Evolutionary conservation across 176 grass and related monocot genomes (phyloP).

Genomic region (Aegilops longissima): DNA sequence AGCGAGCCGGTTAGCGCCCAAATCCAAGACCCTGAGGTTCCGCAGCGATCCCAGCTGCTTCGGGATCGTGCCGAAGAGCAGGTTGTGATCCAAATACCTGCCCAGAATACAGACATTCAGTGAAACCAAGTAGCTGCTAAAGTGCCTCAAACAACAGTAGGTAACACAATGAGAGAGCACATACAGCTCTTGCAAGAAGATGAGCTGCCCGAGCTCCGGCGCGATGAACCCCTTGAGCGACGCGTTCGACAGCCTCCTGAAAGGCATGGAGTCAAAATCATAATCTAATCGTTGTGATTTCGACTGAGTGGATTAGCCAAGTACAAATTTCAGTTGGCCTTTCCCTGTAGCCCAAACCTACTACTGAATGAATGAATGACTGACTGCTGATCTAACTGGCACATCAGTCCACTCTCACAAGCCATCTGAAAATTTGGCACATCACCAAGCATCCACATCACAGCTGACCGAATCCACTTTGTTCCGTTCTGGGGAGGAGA

Average conservation of each 20-base stretch:
- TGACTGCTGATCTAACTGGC: conserved; percentile 13
- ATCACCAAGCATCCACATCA: conserved; percentile 20
- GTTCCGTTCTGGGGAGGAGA: neutral
- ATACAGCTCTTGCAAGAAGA: conserved; percentile 89
- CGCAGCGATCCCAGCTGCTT: conserved; percentile 64
- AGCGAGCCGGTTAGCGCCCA: conserved; percentile 75
- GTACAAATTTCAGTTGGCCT: conserved; percentile 16
- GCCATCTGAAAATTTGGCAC: conserved; percentile 16
- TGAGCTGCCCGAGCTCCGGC: conserved; percentile 53
- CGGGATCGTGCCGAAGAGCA: conserved; percentile 79
- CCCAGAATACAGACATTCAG: conserved; percentile 26
- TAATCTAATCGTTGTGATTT: neutral
- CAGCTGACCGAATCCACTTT: neutral
- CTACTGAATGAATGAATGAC: neutral
- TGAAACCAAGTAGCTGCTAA: neutral
- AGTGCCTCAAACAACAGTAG: no score
- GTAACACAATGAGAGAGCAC: neutral
- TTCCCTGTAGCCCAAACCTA: conserved; percentile 11
- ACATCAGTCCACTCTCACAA: conserved; percentile 23
- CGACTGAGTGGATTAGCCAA: neutral
- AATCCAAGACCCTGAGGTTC: conserved; percentile 74
- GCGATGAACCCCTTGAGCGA: conserved; percentile 89
- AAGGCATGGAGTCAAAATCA: conserved; percentile 17
- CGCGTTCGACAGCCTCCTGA: conserved; percentile 77
- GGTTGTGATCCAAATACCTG: conserved; percentile 86